Evolutionary conservation across 495 filamentous ascomycete species (phyloP).

Genomic region (Penicillium robsamsonii): DNA sequence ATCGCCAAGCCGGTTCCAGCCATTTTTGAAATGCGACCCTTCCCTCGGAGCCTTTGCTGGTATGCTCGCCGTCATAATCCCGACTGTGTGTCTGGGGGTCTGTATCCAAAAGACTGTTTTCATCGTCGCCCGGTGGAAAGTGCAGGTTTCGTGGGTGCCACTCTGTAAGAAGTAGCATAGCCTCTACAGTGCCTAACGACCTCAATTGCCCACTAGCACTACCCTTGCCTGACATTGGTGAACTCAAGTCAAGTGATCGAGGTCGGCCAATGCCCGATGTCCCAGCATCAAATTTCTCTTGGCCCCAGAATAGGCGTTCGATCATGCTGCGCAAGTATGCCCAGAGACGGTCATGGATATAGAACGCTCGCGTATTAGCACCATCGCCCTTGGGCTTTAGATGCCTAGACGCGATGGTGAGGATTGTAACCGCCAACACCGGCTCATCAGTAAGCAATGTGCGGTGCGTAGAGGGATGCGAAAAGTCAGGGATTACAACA

Average conservation of each 20-base stretch:
- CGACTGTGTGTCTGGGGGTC: constrained; percentile 44
- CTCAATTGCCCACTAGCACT: constrained; percentile 70
- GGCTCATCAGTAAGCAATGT: constrained; percentile 85
- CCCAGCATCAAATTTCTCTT: constrained; percentile 87
- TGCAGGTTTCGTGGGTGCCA: constrained; percentile 96
- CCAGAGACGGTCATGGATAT: constrained; percentile 97
- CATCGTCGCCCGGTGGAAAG: constrained; percentile 86
- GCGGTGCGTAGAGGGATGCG: constrained; percentile 66
- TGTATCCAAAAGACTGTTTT: constrained; percentile 57
- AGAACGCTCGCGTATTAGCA: constrained; percentile 75
- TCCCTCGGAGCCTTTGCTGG: constrained; percentile 44
- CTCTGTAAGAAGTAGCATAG: constrained; percentile 87
- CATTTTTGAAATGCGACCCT: constrained; percentile 80
- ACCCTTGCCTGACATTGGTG: constrained; percentile 52
- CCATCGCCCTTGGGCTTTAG: constrained; percentile 76
- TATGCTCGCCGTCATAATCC: constrained; percentile 38
- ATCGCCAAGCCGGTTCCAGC: constrained; percentile 94
- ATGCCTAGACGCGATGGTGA: constrained; percentile 88
- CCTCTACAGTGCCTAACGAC: constrained; percentile 91
- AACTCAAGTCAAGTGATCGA: constrained; percentile 57
- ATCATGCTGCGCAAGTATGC: constrained; percentile 90
- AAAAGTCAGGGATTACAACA: constrained; percentile 81
- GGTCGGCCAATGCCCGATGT: constrained; percentile 73
- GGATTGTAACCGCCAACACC: constrained; percentile 81
- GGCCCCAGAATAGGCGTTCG: constrained; percentile 89